These are phyloP conservation scores for Pseudopithomyces chartarum DNA, from an alignment of 2,329 filamentous ascomycete genomes.

Conservation along the genomic window DNA sequence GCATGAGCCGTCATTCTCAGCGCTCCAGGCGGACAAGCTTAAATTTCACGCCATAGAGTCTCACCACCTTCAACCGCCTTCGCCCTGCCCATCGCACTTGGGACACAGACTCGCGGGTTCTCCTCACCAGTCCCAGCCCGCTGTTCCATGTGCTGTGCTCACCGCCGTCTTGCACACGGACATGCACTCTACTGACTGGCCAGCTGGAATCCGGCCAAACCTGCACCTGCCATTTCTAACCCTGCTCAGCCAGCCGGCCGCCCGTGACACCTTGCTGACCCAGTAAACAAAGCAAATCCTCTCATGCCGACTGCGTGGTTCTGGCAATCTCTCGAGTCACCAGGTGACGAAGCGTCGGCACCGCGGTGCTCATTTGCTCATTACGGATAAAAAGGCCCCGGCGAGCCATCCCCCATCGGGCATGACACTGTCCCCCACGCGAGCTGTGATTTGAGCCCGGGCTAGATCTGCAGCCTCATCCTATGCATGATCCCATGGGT, in stretches of 20 bases:
- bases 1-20: constrained; percentile 23
- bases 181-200: too few relatives aligned
- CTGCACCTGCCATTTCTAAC: neutral
- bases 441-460: constrained; percentile 18
- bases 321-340: constrained; percentile 24
- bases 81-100: constrained; percentile 10
- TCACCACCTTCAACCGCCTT: constrained; percentile 34
- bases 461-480: constrained; percentile 27
- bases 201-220: too few relatives aligned
- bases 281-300: constrained; percentile 2
- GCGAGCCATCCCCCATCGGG: constrained; percentile 11
- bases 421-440: constrained; percentile 8
- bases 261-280: neutral
- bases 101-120: too few relatives aligned
- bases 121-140: too few relatives aligned
- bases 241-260: constrained; percentile 10
- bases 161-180: neutral
- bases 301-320: constrained; percentile 24
- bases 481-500: constrained; percentile 6
- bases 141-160: too few relatives aligned
- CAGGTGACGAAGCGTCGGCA: constrained; percentile 24
- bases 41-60: constrained; percentile 21
- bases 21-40: constrained; percentile 33
- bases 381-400: constrained; percentile 26
- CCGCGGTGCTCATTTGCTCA: constrained; percentile 16